Conservation (phyloP, 306 rosid species). For the Rosa persica region DNA sequence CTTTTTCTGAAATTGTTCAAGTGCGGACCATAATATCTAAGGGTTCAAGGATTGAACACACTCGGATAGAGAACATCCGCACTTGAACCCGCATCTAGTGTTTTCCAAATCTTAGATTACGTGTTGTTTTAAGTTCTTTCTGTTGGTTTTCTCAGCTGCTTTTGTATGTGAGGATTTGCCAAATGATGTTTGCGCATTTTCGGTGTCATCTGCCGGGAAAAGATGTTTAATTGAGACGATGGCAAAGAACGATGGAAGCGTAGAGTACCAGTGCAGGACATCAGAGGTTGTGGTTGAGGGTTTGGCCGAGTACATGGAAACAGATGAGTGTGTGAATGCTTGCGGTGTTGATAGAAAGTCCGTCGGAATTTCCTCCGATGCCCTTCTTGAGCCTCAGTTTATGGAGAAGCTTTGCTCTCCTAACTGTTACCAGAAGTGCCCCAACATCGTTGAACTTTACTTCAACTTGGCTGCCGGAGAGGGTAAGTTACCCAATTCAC, state of each 20-base stretch:
- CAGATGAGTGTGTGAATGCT: slow-evolving; percentile 58
- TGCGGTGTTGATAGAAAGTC: slow-evolving; percentile 73
- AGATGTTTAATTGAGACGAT: slow-evolving; percentile 74
- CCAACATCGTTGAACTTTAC: slow-evolving; percentile 72
- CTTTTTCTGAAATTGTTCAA: neutral
- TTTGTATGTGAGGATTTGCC: slow-evolving; percentile 65
- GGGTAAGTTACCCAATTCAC: slow-evolving; percentile 37
- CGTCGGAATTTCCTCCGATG: slow-evolving; percentile 78
- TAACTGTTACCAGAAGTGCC: slow-evolving; percentile 62
- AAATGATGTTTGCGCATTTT: slow-evolving; percentile 57
- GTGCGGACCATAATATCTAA: neutral
- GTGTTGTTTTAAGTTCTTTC: neutral
- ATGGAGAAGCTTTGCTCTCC: slow-evolving; percentile 69
- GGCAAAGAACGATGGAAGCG: slow-evolving; percentile 34
- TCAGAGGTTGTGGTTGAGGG: slow-evolving; percentile 74
- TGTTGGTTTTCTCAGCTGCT: slow-evolving; percentile 34
- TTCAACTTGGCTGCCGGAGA: slow-evolving; percentile 80
- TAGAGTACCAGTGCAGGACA: slow-evolving; percentile 66
- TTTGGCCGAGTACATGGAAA: slow-evolving; percentile 64
- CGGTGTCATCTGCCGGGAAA: slow-evolving; percentile 82
- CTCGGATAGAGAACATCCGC: neutral
- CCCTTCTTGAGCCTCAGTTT: slow-evolving; percentile 73
- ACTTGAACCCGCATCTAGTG: neutral
- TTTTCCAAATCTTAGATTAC: neutral
- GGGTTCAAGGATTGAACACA: neutral